Base-by-base conservation (phyloP, 805 yeast genomes). In the Yamadazyma sp. region DNA sequence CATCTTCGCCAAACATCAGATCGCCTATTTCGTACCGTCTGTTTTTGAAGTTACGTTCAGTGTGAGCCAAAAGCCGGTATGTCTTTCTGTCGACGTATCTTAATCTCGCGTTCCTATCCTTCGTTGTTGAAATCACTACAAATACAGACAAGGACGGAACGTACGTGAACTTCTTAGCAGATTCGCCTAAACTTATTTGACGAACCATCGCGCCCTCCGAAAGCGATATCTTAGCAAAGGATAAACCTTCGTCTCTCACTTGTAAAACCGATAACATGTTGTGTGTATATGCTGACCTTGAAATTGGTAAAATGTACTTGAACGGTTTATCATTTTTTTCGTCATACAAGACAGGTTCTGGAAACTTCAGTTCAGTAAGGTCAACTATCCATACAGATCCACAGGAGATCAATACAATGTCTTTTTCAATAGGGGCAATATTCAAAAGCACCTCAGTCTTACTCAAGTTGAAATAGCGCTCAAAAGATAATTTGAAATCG, bases 231-330 rank as follows among this genome's bases (percentile, higher is more conserved):
- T 53, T 42, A 3, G 59, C 61, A 3, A 60, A 23, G 6, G 55
- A 49, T 8, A 68, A 35, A 1, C 74, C 74, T 35, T 67, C 70
- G 16, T 64, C 71, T 30, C 69, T 45, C 4, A 62, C 43, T 17
- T 42, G 26, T 4, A 42, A n/a, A 6, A 40, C 10, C 6, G 41
- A 23, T 14, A 33, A 11, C 24, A 14, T 26, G 18, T 21, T 8
- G 12, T 11, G 15, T 3, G 14, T 19, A 14, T 28, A n/a, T 13
- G 32, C 32, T 11, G 18, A 7, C 7, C 8, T 11, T 11, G 31
- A 27, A 12, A 40, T 10, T 3, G 42, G 41, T 8, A 40, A 19
- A 10, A 45, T 24, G 5, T 12, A 36, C 8, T 34, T 21, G 1
- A 65, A 44, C 1, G 54, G 28, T 17, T 62, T 54, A 13, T 67